Evolutionary conservation across 1,284 basidiomycete species (phyloP), one percentile per base, ranked within the genome.

Genomic region (Naganishia sp.): DNA sequence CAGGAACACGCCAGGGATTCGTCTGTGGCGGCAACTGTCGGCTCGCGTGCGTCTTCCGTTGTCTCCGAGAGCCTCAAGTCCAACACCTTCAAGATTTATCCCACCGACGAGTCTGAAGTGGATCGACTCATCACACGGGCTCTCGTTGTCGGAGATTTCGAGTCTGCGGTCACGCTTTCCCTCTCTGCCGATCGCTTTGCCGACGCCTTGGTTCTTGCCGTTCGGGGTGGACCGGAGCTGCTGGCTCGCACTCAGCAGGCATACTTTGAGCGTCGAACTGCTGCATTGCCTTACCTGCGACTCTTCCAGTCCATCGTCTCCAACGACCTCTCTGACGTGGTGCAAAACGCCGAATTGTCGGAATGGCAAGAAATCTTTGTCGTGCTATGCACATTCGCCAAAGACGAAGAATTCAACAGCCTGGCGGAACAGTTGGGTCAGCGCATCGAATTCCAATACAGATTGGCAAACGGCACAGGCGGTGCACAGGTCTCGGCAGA

Each of bases 331-430:
- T 84, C 87, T 47, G 93, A 96, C 80, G 88, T 97, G 66, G 93
- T 96, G 2, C 93, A 96, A 77, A 96, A 98, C 74, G 95, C 94
- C 18, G 94, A 99, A 73, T 79, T 98, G 47, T 83, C 86, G 64
- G 94, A 99, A 77, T 99, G 95, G 96, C 88, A 90, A 71, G 95
- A 98, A 79, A 91, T 95, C 66, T 98, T 99, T 73, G 94, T 97
- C 53, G 92, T 99, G 3, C 79, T 98, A 17, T 98, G 94, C 82
- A 98, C 95, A 0, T 99, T 94, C 79, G 94, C 95, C 1, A 85
- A 83, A 69, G 82, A 85, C 61, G 88, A 92, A 45, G 93, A 97
- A 73, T 99, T 98, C 75, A 82, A 88, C 25, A 84, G 85, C 51
- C 83, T 99, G 7, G 88, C 90, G 1, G 95, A 98, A 77, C 92